Percentiles rank a stretch among this genome's conserved stretches.
Evolutionary conservation across 1,284 basidiomycete species (phyloP).

Genomic region (Ganoderma lingzhi): DNA sequence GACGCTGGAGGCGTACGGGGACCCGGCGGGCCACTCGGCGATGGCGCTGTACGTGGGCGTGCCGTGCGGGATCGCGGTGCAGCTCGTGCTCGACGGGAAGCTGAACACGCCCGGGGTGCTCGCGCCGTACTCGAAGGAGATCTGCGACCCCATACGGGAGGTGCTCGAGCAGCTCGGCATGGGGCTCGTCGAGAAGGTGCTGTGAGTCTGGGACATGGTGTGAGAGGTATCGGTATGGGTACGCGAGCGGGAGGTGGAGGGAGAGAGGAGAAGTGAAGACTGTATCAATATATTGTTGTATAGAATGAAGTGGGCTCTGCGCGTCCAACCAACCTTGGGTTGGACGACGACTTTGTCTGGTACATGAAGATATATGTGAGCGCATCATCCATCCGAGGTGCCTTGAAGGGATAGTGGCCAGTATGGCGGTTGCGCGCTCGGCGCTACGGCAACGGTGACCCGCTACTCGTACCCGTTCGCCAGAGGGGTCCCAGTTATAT

Average conservation of each 20-base stretch:
- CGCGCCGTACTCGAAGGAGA: conserved; percentile 89
- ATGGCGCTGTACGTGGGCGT: conserved; percentile 95
- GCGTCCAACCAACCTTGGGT: too few species aligned
- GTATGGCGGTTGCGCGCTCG: too few species aligned
- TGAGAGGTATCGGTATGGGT: not conserved
- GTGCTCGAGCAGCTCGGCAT: conserved; percentile 86
- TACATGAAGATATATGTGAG: too few species aligned
- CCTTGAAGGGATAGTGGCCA: too few species aligned
- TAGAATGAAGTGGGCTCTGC: too few species aligned
- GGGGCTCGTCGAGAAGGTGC: conserved; percentile 77
- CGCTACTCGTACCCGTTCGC: too few species aligned
- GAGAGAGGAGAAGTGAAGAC: not conserved
- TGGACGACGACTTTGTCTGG: too few species aligned
- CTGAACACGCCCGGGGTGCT: conserved; percentile 85
- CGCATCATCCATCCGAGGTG: too few species aligned
- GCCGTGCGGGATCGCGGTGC: conserved; percentile 93
- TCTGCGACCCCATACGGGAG: conserved; percentile 84
- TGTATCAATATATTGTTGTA: not conserved
- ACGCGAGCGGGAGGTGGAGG: not conserved
- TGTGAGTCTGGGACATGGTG: conserved; percentile 47
- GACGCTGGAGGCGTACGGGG: conserved; percentile 93
- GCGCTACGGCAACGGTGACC: too few species aligned
- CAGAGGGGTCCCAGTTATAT: too few species aligned
- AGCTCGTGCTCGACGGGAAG: conserved; percentile 83
- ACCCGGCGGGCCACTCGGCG: conserved; percentile 85